Evolutionary conservation across 805 yeast genomes (phyloP).

Genomic region (Starmerella vitae): DNA sequence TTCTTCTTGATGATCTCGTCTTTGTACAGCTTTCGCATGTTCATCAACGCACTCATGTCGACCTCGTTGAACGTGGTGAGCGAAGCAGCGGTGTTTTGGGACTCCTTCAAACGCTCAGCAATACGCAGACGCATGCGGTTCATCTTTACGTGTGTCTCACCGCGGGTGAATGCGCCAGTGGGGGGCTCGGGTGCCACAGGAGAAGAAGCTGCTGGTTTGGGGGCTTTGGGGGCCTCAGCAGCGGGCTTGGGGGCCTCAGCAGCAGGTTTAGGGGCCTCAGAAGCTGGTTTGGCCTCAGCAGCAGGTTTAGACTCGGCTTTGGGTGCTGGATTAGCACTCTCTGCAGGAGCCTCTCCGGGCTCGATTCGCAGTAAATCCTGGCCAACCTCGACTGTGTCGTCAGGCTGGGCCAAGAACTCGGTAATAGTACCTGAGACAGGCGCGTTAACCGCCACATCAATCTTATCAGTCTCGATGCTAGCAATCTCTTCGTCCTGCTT

Average conservation of each 20-base stretch:
- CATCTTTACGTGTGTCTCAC: slow-evolving; percentile 90
- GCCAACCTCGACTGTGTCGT: slow-evolving; percentile 91
- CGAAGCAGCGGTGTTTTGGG: slow-evolving; percentile 97
- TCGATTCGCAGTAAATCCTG: slow-evolving; percentile 82
- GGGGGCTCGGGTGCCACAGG: slow-evolving; percentile 27
- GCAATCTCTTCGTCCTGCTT: slow-evolving; percentile 81
- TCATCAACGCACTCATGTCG: slow-evolving; percentile 84
- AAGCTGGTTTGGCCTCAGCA: slow-evolving; percentile 22
- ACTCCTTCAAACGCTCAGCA: slow-evolving; percentile 97
- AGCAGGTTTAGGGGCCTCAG: slow-evolving; percentile 25
- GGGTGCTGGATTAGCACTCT: slow-evolving; percentile 30
- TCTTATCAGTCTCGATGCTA: slow-evolving; percentile 95
- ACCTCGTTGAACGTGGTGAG: slow-evolving; percentile 96
- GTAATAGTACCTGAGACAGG: slow-evolving; percentile 83
- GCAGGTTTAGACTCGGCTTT: slow-evolving; percentile 25
- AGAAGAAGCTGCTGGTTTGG: slow-evolving; percentile 24
- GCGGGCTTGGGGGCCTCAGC: slow-evolving; percentile 27
- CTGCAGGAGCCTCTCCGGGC: slow-evolving; percentile 55
- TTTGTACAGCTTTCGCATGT: slow-evolving; percentile 91
- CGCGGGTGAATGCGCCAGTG: slow-evolving; percentile 38
- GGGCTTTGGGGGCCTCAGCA: slow-evolving; percentile 14
- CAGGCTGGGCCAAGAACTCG: slow-evolving; percentile 68
- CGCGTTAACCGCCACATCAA: slow-evolving; percentile 92
- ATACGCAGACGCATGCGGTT: slow-evolving; percentile 98
- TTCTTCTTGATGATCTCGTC: slow-evolving; percentile 90